These are phyloP conservation scores for Pseudogymnoascus sp. DNA, from an alignment of 2,329 filamentous ascomycete species.

Conservation along the genomic window DNA sequence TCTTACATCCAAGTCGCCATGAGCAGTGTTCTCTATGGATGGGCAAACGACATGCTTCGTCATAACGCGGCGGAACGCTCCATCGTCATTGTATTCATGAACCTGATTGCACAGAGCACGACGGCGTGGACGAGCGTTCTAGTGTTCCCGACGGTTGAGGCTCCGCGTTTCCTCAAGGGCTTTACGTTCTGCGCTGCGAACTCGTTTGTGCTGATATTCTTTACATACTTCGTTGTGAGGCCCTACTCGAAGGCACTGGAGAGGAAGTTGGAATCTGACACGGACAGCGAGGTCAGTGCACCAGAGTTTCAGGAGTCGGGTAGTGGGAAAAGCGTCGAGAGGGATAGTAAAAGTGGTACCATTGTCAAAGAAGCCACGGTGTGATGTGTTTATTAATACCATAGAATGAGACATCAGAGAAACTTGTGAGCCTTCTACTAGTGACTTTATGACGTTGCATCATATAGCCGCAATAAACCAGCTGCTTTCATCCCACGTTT, in stretches of 20 bases:
- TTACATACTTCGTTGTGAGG: constrained; percentile 16
- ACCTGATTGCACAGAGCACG: constrained; percentile 36
- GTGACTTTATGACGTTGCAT: neutral
- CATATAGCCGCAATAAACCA: neutral
- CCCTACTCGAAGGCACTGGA: constrained; percentile 8
- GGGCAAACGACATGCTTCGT: constrained; percentile 37
- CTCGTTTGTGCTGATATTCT: constrained; percentile 28
- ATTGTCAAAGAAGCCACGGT: neutral
- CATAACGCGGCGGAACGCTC: constrained; percentile 32
- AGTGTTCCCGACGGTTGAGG: constrained; percentile 39
- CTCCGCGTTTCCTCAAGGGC: constrained; percentile 35
- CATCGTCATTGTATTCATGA: constrained; percentile 35
- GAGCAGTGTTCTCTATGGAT: constrained; percentile 39
- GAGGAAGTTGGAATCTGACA: neutral
- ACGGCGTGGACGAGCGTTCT: constrained; percentile 40
- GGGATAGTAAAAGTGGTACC: neutral
- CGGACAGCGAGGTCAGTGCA: neutral
- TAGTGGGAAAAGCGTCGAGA: neutral
- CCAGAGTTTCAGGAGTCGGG: neutral
- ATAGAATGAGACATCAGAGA: neutral
- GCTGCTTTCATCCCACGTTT: neutral
- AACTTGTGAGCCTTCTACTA: neutral
- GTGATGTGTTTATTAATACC: neutral
- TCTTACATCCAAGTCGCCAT: constrained; percentile 36
- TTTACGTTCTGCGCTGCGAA: constrained; percentile 22